Conservation (phyloP, 169 alveolate genomes). For the Plasmodium knowlesi region DNA sequence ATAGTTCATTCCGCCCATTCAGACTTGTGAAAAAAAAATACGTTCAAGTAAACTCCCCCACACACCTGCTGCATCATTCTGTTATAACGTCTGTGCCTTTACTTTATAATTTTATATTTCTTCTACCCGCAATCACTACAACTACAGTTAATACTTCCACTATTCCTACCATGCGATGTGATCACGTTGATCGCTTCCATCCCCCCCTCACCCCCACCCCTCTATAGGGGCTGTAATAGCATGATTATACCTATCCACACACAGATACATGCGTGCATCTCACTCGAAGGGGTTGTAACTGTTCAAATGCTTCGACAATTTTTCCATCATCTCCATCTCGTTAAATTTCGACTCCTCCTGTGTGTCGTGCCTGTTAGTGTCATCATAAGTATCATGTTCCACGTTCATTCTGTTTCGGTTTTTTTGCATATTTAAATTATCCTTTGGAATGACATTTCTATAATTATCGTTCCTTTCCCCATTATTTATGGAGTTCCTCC, state of each 20-base stretch:
- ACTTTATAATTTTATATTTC: background rate
- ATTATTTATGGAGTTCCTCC: background rate
- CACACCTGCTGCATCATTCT: background rate
- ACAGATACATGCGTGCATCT: background rate
- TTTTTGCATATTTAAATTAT: background rate
- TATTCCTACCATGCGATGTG: background rate
- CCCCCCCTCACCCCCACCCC: too few species aligned
- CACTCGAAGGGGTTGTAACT: slow-evolving; percentile 62
- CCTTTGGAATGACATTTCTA: background rate
- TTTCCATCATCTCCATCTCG: slow-evolving; percentile 55
- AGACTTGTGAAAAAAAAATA: background rate
- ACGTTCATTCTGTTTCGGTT: background rate
- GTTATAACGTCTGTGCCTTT: background rate
- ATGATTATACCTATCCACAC: background rate
- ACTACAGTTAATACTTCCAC: background rate
- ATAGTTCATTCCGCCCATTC: background rate
- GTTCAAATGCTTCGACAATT: slow-evolving; percentile 44
- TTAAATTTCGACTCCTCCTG: slow-evolving; percentile 4
- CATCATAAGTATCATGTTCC: background rate
- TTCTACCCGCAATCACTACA: background rate
- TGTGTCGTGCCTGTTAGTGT: background rate
- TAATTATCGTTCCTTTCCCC: background rate
- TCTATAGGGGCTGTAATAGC: background rate
- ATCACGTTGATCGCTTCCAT: background rate
- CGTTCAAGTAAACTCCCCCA: background rate